These are phyloP conservation scores for Rubus idaeus DNA, from an alignment of 306 rosid species.

Conservation along the genomic window DNA sequence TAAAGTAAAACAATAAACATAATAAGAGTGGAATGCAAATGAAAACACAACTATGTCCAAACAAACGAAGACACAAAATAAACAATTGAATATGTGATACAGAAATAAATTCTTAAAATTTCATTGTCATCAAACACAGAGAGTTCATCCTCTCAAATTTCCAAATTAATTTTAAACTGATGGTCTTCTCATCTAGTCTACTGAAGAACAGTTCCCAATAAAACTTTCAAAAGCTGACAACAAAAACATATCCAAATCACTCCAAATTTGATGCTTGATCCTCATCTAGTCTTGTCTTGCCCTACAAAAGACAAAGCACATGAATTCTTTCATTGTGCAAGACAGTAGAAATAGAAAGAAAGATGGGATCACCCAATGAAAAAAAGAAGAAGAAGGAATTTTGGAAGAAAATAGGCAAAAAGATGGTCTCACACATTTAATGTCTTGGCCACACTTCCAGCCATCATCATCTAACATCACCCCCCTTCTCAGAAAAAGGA, in stretches of 20 bases:
- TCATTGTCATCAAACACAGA: constrained; percentile 18
- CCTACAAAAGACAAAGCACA: constrained; percentile 67
- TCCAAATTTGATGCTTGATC: constrained; percentile 63
- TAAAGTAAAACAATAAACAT: not conserved
- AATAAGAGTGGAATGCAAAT: constrained; percentile 11
- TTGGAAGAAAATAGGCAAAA: constrained; percentile 10
- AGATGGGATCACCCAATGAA: constrained; percentile 31
- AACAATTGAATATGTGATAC: constrained; percentile 4
- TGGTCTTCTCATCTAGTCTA: constrained; percentile 40
- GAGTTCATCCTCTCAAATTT: constrained; percentile 11
- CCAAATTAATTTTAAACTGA: not conserved
- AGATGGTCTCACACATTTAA: constrained; percentile 11
- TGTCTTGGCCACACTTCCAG: constrained; percentile 23
- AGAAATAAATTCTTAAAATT: constrained; percentile 21
- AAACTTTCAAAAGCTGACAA: constrained; percentile 41
- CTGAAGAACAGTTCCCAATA: constrained; percentile 36
- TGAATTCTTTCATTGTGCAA: constrained; percentile 61
- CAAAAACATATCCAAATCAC: constrained; percentile 50
- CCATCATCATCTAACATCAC: constrained; percentile 24
- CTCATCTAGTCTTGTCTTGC: constrained; percentile 92
- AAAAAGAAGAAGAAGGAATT: constrained; percentile 6
- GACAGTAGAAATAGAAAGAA: constrained; percentile 36
- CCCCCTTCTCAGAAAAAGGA: constrained; percentile 18
- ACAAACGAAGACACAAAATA: not conserved
- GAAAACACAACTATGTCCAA: constrained; percentile 11